phyloP scores from a whole-genome alignment of 2,329 filamentous ascomycete species.

The Pestalotiopsis sp. region DNA sequence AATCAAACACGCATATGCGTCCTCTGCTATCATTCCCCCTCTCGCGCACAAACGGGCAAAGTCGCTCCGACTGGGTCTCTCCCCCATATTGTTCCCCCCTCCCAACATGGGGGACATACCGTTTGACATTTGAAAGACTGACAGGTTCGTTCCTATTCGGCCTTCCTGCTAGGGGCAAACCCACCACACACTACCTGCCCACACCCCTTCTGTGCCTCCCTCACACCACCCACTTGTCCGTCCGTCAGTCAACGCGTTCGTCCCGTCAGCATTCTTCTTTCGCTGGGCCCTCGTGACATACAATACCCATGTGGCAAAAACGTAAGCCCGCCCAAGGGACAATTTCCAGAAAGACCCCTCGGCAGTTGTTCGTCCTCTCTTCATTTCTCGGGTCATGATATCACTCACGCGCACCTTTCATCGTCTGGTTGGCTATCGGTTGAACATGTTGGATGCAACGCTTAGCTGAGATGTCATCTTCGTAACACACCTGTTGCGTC shows the following conservation, averaged over 20 bases:
- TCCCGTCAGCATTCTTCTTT: neutral
- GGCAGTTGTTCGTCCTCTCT: neutral
- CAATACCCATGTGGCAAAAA: neutral
- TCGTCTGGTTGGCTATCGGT: neutral
- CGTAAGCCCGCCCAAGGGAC: neutral
- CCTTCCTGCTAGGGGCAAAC: slow-evolving; percentile 6
- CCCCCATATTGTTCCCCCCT: neutral
- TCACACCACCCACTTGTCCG: slow-evolving; percentile 27
- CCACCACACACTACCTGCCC: neutral
- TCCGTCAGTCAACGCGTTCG: neutral
- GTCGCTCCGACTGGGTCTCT: no score
- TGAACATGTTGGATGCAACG: neutral
- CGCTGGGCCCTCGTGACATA: neutral
- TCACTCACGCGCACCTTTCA: neutral
- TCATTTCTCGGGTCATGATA: neutral
- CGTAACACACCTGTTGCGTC: no score
- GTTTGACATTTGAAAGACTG: neutral
- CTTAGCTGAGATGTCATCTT: no score
- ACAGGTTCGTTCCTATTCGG: neutral
- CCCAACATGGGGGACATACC: neutral
- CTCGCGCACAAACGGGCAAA: no score
- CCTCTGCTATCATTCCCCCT: no score
- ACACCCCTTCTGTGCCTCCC: slow-evolving; percentile 16
- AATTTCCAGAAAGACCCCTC: neutral
- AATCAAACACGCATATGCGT: no score